Evolutionary conservation across 805 yeast species (phyloP), one percentile per base, ranked within the genome.

Genomic region (Scheffersomyces coipomensis): DNA sequence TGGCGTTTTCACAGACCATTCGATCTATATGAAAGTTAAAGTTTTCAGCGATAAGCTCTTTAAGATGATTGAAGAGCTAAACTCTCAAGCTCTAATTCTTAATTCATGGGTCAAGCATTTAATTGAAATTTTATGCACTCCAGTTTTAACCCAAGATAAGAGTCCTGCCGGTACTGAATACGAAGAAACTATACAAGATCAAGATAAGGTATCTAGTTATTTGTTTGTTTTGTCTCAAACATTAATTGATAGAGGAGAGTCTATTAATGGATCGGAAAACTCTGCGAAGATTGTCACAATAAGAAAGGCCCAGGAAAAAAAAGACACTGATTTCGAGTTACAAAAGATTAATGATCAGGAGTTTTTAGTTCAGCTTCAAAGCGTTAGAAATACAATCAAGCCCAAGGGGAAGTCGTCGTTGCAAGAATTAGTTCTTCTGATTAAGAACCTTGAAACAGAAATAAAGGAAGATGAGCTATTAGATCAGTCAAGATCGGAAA

Each of bases 91-190:
- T 0, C 52, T 53, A 4, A 49, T 69, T 3, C 62, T 84, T 13
- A 81, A 81, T 47, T 49, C 53, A 4, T 79, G 85, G 83, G 54
- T 79, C 42, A 52, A 52, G 0, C 64, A 71, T 12, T 55, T 83
- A 37, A 50, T 61, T 4, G 47, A 47, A 2, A 56, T 79, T 11
- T 60, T 86, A 34, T 53, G 64, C 25, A 66, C 65, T n/a, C 79
- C 79, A 0, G 66, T 85, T 5, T 62, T 78, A 29, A 49, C 57
- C 3, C 60, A 57, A 23, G 83, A 79, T 36, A 60, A 62, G 23
- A 65, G 62, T 26, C 79, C 81, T 2, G 79, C 82, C 37, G 89
- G 90, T 11, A 85, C 79, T 35, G 97, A 89, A 52, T 93, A 90
- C 58, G 81, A 78, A 10, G 75, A 74, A 4, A 81, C 95, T 0